A percentile compares a stretch with the other conserved stretches of the same genome.
Conservation (phyloP, 371 early-diverging fungal genomes). For the Mortierella sp. region DNA sequence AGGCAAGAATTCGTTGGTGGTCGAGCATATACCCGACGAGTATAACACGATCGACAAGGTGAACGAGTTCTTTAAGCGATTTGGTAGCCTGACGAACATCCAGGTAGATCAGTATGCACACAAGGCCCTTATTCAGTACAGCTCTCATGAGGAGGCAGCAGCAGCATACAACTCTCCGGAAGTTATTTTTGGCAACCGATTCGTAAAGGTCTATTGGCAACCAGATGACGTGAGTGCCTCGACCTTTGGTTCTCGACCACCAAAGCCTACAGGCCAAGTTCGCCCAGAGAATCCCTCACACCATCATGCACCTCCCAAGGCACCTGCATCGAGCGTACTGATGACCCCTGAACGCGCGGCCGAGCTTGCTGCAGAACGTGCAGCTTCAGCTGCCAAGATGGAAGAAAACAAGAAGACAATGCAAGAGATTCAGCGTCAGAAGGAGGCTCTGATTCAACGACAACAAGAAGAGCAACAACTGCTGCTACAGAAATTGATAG, state of each 20-base stretch:
- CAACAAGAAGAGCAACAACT: slow-evolving; percentile 72
- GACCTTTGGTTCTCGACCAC: slow-evolving; percentile 28
- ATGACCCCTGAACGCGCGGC: slow-evolving; percentile 59
- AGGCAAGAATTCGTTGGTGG: slow-evolving; percentile 65
- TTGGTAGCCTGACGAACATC: slow-evolving; percentile 80
- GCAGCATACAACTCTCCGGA: slow-evolving; percentile 83
- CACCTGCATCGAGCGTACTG: slow-evolving; percentile 35
- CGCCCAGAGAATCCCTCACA: slow-evolving; percentile 29
- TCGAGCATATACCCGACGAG: slow-evolving; percentile 83
- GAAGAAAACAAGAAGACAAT: slow-evolving; percentile 65
- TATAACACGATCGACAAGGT: slow-evolving; percentile 70
- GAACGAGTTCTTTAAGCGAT: slow-evolving; percentile 77
- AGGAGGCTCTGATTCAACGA: slow-evolving; percentile 65
- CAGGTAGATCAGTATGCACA: slow-evolving; percentile 62
- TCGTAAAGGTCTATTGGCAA: slow-evolving; percentile 86
- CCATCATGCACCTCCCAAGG: slow-evolving; percentile 8
- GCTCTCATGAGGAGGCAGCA: slow-evolving; percentile 70
- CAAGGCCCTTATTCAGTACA: slow-evolving; percentile 76
- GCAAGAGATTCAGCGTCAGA: slow-evolving; percentile 67
- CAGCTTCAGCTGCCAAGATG: slow-evolving; percentile 59
- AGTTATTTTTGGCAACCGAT: slow-evolving; percentile 88
- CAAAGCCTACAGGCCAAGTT: slow-evolving; percentile 38
- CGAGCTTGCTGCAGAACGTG: slow-evolving; percentile 58
- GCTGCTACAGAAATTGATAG: slow-evolving; percentile 64
- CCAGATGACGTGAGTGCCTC: slow-evolving; percentile 56